These are phyloP conservation scores for Epicoccum sorghinum DNA, from an alignment of 2,329 filamentous ascomycete genomes.

Conservation along the genomic window DNA sequence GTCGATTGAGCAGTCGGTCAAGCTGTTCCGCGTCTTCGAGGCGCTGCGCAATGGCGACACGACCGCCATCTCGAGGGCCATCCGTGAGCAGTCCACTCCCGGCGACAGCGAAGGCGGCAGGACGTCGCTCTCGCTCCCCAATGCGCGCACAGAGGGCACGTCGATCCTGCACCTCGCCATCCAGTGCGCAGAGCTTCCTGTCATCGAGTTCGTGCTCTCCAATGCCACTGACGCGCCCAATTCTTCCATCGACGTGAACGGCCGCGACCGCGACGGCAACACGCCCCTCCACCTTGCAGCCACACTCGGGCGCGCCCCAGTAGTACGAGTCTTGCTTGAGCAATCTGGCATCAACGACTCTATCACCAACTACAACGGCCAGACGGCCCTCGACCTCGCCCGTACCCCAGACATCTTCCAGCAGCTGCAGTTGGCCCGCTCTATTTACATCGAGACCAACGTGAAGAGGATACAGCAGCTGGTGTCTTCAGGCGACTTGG, in stretches of 20 bases:
- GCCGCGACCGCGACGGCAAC: constrained; percentile 90
- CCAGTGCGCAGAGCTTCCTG: constrained; percentile 89
- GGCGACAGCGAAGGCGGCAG: constrained; percentile 61
- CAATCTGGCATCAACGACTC: constrained; percentile 87
- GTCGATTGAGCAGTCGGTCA: constrained; percentile 86
- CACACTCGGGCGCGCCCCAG: constrained; percentile 75
- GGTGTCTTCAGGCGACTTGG: constrained; percentile 75
- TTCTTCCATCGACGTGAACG: constrained; percentile 80
- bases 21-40: constrained; percentile 93
- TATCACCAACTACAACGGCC: constrained; percentile 81
- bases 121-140: constrained; percentile 53
- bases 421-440: constrained; percentile 86
- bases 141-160: constrained; percentile 71
- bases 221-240: constrained; percentile 57
- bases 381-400: constrained; percentile 85
- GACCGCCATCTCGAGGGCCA: constrained; percentile 83
- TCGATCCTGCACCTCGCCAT: constrained; percentile 92
- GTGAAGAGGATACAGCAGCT: constrained; percentile 83
- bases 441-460: constrained; percentile 86
- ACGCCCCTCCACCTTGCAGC: constrained; percentile 90
- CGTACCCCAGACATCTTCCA: constrained; percentile 95
- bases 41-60: constrained; percentile 90
- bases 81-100: constrained; percentile 65
- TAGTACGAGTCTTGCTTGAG: constrained; percentile 84
- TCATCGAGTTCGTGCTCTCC: constrained; percentile 93